Percentiles rank a stretch among this genome's conserved stretches.
phyloP scores from a whole-genome alignment of 2,329 filamentous ascomycete genomes.

The Epicoccum sorghinum region DNA sequence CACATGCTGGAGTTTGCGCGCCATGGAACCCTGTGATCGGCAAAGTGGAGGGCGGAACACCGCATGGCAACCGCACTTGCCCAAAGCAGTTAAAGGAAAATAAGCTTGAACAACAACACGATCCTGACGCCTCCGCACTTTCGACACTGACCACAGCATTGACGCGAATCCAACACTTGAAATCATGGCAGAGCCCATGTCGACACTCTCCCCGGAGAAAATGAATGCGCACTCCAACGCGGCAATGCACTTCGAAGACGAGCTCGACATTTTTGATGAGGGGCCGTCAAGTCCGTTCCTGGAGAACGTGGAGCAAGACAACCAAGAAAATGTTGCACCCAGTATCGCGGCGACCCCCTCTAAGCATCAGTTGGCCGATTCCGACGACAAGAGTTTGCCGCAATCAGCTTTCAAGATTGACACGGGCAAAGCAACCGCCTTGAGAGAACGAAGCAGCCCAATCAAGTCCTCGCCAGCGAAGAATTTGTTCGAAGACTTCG shows the following conservation, averaged over 20 bases:
- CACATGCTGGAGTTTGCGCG: not conserved
- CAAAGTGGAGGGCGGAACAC: slow-evolving; percentile 5
- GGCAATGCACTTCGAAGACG: slow-evolving; percentile 31
- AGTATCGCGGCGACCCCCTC: slow-evolving; percentile 29
- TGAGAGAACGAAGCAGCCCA: slow-evolving; percentile 39
- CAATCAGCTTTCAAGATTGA: slow-evolving; percentile 43
- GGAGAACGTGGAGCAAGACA: slow-evolving; percentile 49
- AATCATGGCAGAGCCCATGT: slow-evolving; percentile 43
- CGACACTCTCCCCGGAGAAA: slow-evolving; percentile 37
- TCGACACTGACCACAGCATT: slow-evolving; percentile 24
- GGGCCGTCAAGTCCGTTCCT: slow-evolving; percentile 57
- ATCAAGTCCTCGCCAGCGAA: slow-evolving; percentile 38
- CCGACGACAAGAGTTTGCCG: slow-evolving; percentile 30
- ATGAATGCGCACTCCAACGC: slow-evolving; percentile 31
- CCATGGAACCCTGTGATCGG: not conserved
- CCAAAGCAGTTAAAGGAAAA: slow-evolving; percentile 6
- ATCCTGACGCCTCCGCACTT: slow-evolving; percentile 16
- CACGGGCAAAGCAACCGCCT: slow-evolving; percentile 35
- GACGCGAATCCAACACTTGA: slow-evolving; percentile 11
- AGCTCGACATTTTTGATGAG: slow-evolving; percentile 49
- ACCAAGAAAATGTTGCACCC: slow-evolving; percentile 41
- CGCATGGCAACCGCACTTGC: slow-evolving; percentile 14
- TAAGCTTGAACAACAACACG: slow-evolving; percentile 12
- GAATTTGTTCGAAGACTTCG: slow-evolving; percentile 36
- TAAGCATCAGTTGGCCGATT: slow-evolving; percentile 28